Evolutionary conservation across 140 eudicot species (phyloP).

Genomic region (Oenanthe javanica): DNA sequence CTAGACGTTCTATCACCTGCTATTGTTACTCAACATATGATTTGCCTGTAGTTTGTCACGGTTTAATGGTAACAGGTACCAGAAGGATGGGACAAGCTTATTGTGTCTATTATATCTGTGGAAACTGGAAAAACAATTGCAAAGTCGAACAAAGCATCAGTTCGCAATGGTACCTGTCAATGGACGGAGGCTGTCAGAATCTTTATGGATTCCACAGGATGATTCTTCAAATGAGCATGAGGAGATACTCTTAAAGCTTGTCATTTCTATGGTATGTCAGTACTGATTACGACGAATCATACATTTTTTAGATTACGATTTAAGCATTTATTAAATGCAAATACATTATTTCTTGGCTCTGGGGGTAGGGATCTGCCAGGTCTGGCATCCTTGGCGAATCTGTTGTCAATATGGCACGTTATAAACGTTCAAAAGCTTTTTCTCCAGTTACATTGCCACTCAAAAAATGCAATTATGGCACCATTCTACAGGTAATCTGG

Average conservation of each 20-base stretch:
- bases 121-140: constrained; percentile 80
- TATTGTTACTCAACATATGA: neutral
- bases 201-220: constrained; percentile 57
- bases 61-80: constrained; percentile 55
- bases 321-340: neutral
- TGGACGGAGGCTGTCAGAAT: constrained; percentile 79
- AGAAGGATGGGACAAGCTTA: constrained; percentile 96
- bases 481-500: constrained; percentile 57
- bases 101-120: constrained; percentile 54
- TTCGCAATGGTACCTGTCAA: constrained; percentile 71
- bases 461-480: constrained; percentile 77
- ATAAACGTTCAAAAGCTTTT: constrained; percentile 55
- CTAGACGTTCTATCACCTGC: neutral
- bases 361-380: constrained; percentile 74
- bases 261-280: constrained; percentile 65
- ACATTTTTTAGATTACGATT: neutral
- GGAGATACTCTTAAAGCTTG: constrained; percentile 61
- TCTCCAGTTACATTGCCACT: constrained; percentile 60
- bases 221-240: constrained; percentile 59
- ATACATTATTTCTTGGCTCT: neutral
- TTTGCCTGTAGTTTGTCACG: neutral
- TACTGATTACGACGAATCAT: neutral
- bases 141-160: constrained; percentile 62
- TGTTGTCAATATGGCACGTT: constrained; percentile 51
- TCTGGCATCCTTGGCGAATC: constrained; percentile 90